Base-by-base conservation (phyloP, 2,329 filamentous ascomycete species). In the Arachnomyces sp. region DNA sequence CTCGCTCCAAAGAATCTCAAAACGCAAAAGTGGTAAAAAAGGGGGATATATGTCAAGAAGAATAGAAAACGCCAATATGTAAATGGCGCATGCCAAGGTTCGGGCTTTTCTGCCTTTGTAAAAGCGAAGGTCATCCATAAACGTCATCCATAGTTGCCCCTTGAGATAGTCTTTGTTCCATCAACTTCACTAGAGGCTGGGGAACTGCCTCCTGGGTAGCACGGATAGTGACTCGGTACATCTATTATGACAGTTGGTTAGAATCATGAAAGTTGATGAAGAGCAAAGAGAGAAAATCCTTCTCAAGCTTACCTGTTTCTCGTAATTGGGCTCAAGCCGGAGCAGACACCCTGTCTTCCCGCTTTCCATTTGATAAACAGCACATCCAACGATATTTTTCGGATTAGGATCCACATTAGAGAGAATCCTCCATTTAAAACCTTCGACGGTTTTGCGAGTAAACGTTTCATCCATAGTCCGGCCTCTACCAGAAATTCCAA, bases 271-370 rank as follows among this genome's bases (percentile, higher is more conserved):
- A 25, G 3, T 13, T 13, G 21, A 4, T 28, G 21, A 15, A n/a
- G n/a, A 15, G 12, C 14, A 18, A 31, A 15, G 16, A 13, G 14
- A 9, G 2, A 15, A 14, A 12, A 25, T 25, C 21, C 21, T 25
- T 25, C 9, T 25, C 21, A 14, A 33, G 66, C 82, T 69, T 74
- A 95, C 92, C 79, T 87, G 86, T 48, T 84, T 90, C 49, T 78
- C 75, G 57, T 89, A 90, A 67, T 98, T 98, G 45, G 92, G 92
- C 73, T 98, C 92, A 66, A 98, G 67, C 57, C 92, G 77, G 72
- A 98, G 68, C 59, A 98, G 69, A 68, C 92, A 96, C 25, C 92
- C 92, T 67, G 88, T 93, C 69, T 96, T 96, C 46, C 92, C 89
- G 8, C 79, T 82, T 51, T 85, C 80, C 38, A 64, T 39, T 75